Evolutionary conservation across 2,329 filamentous ascomycete genomes (phyloP).

Genomic region (Xylariales sp.): DNA sequence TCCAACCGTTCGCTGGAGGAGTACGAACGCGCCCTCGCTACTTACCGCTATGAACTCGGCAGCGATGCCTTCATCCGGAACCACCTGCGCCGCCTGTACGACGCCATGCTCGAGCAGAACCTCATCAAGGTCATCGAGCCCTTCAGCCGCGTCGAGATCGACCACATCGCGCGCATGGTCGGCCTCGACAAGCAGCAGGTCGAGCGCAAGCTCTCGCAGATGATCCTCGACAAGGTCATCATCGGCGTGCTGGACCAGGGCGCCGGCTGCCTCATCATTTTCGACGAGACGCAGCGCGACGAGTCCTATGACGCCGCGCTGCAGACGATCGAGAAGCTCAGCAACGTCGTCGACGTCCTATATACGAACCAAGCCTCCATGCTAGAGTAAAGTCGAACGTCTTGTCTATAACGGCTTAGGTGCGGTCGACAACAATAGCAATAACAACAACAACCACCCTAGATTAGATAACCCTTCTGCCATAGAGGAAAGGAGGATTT

Average conservation of each 20-base stretch:
- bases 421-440: background rate
- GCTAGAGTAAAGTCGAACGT: slow-evolving; percentile 74
- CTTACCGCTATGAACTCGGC: slow-evolving; percentile 93
- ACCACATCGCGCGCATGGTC: slow-evolving; percentile 97
- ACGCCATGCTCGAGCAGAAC: slow-evolving; percentile 99
- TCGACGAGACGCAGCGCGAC: slow-evolving; percentile 93
- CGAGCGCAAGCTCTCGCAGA: slow-evolving; percentile 97
- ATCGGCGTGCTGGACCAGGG: slow-evolving; percentile 97
- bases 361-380: slow-evolving; percentile 98
- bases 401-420: slow-evolving; percentile 19
- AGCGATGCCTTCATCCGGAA: slow-evolving; percentile 96
- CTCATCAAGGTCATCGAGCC: slow-evolving; percentile 99
- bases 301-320: slow-evolving; percentile 94
- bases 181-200: slow-evolving; percentile 96
- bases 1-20: slow-evolving; percentile 95
- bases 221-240: slow-evolving; percentile 99
- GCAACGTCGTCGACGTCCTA: slow-evolving; percentile 95
- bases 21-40: slow-evolving; percentile 91
- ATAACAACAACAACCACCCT: background rate
- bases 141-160: slow-evolving; percentile 96
- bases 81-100: slow-evolving; percentile 94
- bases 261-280: slow-evolving; percentile 96
- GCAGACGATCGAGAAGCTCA: slow-evolving; percentile 95
- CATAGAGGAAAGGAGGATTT: background rate
- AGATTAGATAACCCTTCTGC: slow-evolving; percentile 8